Percentiles rank a stretch among this genome's conserved stretches.
Conservation (phyloP, 352 stramenopile species). For the Pythium folliculosum region DNA sequence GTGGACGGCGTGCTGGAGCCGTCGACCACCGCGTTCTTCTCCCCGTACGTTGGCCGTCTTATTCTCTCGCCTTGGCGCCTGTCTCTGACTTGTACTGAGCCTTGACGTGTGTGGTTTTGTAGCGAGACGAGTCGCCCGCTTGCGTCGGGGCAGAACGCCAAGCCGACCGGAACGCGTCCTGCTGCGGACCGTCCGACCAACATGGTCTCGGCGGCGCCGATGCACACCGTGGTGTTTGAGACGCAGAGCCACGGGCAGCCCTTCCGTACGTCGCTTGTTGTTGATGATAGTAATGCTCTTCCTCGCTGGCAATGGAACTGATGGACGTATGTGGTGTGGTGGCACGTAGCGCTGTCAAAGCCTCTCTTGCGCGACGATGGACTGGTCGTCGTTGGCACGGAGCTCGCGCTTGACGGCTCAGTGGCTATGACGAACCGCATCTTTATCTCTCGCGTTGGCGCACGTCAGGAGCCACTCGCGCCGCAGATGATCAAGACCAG, state of each 20-base stretch:
- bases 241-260: constrained; percentile 17
- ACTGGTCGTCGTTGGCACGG: constrained; percentile 67
- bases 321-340: constrained; percentile 6
- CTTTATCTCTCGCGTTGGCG: constrained; percentile 59
- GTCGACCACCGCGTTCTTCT: not conserved
- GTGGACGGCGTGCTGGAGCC: not conserved
- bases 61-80: not conserved
- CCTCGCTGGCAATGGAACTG: not conserved
- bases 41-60: not conserved
- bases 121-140: not conserved
- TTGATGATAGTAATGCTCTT: not conserved
- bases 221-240: constrained; percentile 8
- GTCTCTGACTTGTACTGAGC: not conserved
- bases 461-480: constrained; percentile 24
- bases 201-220: not conserved
- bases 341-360: constrained; percentile 63
- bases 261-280: constrained; percentile 18
- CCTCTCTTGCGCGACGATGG: constrained; percentile 76
- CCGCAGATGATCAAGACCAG: constrained; percentile 40
- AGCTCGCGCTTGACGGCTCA: constrained; percentile 24
- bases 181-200: not conserved
- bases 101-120: not conserved
- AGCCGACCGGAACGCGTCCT: too few species aligned
- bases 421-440: constrained; percentile 43
- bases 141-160: too few species aligned